These are phyloP conservation scores for Mikania micrantha DNA, from an alignment of 129 eudicot genomes.

Conservation along the genomic window DNA sequence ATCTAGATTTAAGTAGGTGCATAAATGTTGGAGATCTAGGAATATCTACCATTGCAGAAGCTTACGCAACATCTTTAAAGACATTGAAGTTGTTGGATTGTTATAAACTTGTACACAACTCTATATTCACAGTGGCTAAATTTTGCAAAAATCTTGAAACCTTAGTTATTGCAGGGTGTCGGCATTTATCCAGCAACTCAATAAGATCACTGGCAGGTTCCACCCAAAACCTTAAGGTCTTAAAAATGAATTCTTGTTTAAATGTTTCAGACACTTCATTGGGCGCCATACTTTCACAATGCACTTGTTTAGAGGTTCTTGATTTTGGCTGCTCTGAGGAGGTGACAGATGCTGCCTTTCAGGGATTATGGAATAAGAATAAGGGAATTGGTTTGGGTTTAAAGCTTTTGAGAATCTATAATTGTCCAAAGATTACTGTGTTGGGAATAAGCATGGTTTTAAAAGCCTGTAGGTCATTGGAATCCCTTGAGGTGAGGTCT, in stretches of 20 bases:
- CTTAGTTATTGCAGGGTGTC: constrained; percentile 77
- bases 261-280: constrained; percentile 72
- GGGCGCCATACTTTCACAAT: constrained; percentile 43
- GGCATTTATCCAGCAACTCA: constrained; percentile 61
- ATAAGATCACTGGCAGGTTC: constrained; percentile 48
- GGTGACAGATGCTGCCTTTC: constrained; percentile 85
- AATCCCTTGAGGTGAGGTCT: constrained; percentile 81
- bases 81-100: constrained; percentile 80
- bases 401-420: constrained; percentile 65
- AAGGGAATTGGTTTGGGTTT: constrained; percentile 31
- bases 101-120: constrained; percentile 68
- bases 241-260: constrained; percentile 93
- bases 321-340: constrained; percentile 93
- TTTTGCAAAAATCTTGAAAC: constrained; percentile 74
- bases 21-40: constrained; percentile 76
- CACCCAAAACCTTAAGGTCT: constrained; percentile 39
- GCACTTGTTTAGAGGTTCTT: constrained; percentile 67
- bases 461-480: constrained; percentile 53
- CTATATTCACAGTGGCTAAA: constrained; percentile 49
- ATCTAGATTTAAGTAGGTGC: constrained; percentile 78
- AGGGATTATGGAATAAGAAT: constrained; percentile 31
- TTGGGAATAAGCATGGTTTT: constrained; percentile 56
- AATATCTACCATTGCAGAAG: constrained; percentile 46
- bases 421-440: constrained; percentile 83
- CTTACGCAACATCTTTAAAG: constrained; percentile 60